Conservation (phyloP, 2,329 filamentous ascomycete genomes). For the Cyphellophora attinorum region DNA sequence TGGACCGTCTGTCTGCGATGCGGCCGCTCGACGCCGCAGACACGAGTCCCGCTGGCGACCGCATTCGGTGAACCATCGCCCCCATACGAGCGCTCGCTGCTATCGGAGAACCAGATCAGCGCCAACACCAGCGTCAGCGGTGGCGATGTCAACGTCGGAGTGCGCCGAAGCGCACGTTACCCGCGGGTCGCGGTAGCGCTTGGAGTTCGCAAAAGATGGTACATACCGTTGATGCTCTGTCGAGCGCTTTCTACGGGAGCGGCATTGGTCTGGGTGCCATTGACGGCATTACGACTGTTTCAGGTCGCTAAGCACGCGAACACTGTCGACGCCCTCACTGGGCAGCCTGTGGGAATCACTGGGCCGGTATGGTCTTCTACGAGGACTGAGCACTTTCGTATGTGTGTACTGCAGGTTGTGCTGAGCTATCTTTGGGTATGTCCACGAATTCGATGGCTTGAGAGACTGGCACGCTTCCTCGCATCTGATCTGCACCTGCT, state of each 20-base stretch:
- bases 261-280: conserved; percentile 56
- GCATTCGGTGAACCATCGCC: conserved; percentile 6
- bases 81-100: conserved; percentile 5
- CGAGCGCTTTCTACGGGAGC: conserved; percentile 64
- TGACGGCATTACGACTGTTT: conserved; percentile 31
- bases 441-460: background rate
- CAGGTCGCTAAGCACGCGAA: conserved; percentile 5
- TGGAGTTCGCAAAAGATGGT: conserved; percentile 63
- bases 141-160: background rate
- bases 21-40: conserved; percentile 2
- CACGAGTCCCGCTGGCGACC: conserved; percentile 1
- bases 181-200: conserved; percentile 71
- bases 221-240: conserved; percentile 62
- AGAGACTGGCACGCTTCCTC: no score
- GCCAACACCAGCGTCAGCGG: background rate
- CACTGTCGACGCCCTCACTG: conserved; percentile 1
- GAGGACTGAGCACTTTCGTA: conserved; percentile 25
- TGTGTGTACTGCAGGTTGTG: conserved; percentile 13
- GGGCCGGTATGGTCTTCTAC: no score
- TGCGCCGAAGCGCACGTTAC: conserved; percentile 42
- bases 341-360: no score
- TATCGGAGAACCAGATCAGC: background rate
- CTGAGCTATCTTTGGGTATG: conserved; percentile 21
- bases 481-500: no score
- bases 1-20: no score